phyloP scores from a whole-genome alignment of 305 asterid species.

The Solanum hybrid region DNA sequence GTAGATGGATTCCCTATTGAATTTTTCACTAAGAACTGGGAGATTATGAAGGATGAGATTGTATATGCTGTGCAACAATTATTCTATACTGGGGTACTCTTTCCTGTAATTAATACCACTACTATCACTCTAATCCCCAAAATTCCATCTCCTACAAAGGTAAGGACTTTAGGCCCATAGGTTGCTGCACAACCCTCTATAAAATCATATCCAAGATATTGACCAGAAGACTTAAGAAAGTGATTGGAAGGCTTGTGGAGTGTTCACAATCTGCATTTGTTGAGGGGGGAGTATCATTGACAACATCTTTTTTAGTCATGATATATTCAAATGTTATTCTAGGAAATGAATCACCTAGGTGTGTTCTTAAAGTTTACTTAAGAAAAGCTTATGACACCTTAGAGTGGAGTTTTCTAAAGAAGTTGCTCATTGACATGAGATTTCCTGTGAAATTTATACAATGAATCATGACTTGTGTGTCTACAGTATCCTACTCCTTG shows the following conservation, averaged over 20 bases:
- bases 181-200: neutral
- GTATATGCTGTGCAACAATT: neutral
- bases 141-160: neutral
- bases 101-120: neutral
- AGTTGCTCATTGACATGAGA: neutral
- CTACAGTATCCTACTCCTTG: neutral
- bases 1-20: neutral
- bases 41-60: neutral
- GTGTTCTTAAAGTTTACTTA: neutral
- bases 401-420: neutral
- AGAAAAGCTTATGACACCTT: neutral
- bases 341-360: neutral
- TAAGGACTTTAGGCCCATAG: neutral
- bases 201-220: neutral
- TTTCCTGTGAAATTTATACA: neutral
- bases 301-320: neutral
- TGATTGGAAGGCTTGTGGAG: neutral
- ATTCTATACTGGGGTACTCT: neutral
- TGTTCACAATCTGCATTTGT: neutral
- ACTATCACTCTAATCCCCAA: neutral
- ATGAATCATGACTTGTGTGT: neutral
- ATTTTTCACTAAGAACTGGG: neutral
- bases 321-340: neutral
- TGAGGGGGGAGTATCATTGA: neutral
- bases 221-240: neutral